These are phyloP conservation scores for Xylaria hypoxylon DNA, from an alignment of 2,329 filamentous ascomycete species.

Conservation along the genomic window DNA sequence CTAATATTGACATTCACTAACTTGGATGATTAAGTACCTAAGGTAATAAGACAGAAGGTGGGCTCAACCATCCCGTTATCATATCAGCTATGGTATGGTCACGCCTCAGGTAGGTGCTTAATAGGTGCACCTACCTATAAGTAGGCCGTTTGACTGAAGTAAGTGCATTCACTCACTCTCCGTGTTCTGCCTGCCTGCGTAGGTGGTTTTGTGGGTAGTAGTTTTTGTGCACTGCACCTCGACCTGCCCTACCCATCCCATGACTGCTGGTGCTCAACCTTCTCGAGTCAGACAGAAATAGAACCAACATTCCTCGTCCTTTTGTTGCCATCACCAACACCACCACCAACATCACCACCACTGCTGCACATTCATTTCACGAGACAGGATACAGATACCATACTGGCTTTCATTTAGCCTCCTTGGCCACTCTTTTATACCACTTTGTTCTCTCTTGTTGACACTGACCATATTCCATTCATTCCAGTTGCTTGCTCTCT, in stretches of 20 bases:
- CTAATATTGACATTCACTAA: too few relatives aligned
- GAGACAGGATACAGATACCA: slow-evolving; percentile 16
- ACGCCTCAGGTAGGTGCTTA: too few relatives aligned
- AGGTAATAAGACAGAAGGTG: too few relatives aligned
- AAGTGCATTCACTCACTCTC: too few relatives aligned
- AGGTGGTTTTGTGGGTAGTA: too few relatives aligned
- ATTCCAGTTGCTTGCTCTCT: slow-evolving; percentile 9
- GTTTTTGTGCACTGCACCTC: too few relatives aligned
- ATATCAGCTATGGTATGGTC: too few relatives aligned
- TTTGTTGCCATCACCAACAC: neutral
- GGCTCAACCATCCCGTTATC: too few relatives aligned
- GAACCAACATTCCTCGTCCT: slow-evolving; percentile 22
- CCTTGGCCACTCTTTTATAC: slow-evolving; percentile 1
- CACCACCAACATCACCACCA: slow-evolving; percentile 8
- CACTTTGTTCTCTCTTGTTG: slow-evolving; percentile 20
- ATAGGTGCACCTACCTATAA: too few relatives aligned
- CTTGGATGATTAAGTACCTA: too few relatives aligned
- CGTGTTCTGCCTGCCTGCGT: too few relatives aligned
- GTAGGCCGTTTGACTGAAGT: too few relatives aligned
- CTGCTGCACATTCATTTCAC: slow-evolving; percentile 15
- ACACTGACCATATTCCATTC: slow-evolving; percentile 25
- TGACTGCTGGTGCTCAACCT: neutral
- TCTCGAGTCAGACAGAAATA: slow-evolving; percentile 2
- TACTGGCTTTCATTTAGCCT: slow-evolving; percentile 17
- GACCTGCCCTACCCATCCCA: neutral